These are phyloP conservation scores for Candida gorgasii DNA, from an alignment of 805 yeast genomes.

Conservation along the genomic window DNA sequence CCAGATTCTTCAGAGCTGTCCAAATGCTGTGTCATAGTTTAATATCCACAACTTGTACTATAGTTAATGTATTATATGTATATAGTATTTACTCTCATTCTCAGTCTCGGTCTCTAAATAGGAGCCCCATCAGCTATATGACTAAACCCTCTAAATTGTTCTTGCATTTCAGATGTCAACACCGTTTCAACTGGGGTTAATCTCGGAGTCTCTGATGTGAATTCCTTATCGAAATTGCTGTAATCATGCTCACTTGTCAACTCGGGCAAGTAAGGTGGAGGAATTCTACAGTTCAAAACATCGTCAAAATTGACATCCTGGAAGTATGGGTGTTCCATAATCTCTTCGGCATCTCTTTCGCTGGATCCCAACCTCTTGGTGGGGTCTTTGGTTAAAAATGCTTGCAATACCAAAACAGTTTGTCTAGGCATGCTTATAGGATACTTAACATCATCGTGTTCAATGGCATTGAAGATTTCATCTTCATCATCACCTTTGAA, in stretches of 20 bases:
- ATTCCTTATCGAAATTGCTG: conserved; percentile 90
- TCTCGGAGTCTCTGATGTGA: conserved; percentile 91
- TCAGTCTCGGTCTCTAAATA: conserved; percentile 18
- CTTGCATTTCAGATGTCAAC: conserved; percentile 85
- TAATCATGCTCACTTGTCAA: conserved; percentile 87
- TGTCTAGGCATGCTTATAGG: conserved; percentile 98
- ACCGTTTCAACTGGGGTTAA: conserved; percentile 92
- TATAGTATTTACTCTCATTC: background rate
- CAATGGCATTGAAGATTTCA: conserved; percentile 94
- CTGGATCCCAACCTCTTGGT: conserved; percentile 81
- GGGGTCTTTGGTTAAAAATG: conserved; percentile 88
- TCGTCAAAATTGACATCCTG: conserved; percentile 88
- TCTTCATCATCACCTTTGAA: conserved; percentile 97
- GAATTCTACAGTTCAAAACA: conserved; percentile 64
- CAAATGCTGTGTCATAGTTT: background rate
- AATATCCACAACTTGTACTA: background rate
- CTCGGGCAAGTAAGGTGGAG: conserved; percentile 90
- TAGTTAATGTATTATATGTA: background rate
- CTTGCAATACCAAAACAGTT: conserved; percentile 91
- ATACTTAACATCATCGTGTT: conserved; percentile 93
- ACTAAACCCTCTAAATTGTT: conserved; percentile 95
- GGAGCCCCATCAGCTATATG: conserved; percentile 68
- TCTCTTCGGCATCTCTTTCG: conserved; percentile 84
- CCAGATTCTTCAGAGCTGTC: too few relatives aligned
- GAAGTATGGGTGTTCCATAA: conserved; percentile 95